phyloP scores from a whole-genome alignment of 495 filamentous ascomycete species.

The Cercophora samala region DNA sequence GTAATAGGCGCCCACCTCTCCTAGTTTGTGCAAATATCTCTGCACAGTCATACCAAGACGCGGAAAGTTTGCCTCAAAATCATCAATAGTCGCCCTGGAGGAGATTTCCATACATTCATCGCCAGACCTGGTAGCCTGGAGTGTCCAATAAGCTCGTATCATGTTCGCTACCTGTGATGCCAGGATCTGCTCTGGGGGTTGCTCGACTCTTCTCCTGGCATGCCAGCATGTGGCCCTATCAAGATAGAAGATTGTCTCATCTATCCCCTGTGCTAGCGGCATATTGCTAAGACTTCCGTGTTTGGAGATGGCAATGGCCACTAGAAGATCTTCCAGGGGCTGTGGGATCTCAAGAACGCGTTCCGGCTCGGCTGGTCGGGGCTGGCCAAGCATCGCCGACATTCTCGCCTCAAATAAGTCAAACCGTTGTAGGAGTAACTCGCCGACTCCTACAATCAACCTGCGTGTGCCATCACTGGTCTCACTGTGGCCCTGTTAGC shows the following conservation, averaged over 20 bases:
- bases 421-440: neutral
- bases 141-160: slow-evolving; percentile 20
- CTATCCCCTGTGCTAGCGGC: slow-evolving; percentile 13
- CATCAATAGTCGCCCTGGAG: slow-evolving; percentile 5
- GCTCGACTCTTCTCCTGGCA: neutral
- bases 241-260: slow-evolving; percentile 22
- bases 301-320: neutral
- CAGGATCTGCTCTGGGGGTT: neutral
- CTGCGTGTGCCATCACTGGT: slow-evolving; percentile 7
- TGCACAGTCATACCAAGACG: slow-evolving; percentile 21
- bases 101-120: slow-evolving; percentile 13
- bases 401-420: neutral
- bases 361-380: neutral
- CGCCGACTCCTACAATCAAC: slow-evolving; percentile 3
- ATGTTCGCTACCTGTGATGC: slow-evolving; percentile 11
- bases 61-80: slow-evolving; percentile 16
- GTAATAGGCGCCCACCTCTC: neutral
- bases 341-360: slow-evolving; percentile 4
- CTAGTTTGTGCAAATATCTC: slow-evolving; percentile 10
- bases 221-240: slow-evolving; percentile 22
- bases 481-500: neutral
- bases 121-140: slow-evolving; percentile 12
- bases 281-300: slow-evolving; percentile 9
- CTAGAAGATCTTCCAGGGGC: neutral
- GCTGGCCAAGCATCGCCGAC: neutral